These are phyloP conservation scores for Psilocybe mexicana DNA, from an alignment of 1,284 basidiomycete species.

Conservation along the genomic window DNA sequence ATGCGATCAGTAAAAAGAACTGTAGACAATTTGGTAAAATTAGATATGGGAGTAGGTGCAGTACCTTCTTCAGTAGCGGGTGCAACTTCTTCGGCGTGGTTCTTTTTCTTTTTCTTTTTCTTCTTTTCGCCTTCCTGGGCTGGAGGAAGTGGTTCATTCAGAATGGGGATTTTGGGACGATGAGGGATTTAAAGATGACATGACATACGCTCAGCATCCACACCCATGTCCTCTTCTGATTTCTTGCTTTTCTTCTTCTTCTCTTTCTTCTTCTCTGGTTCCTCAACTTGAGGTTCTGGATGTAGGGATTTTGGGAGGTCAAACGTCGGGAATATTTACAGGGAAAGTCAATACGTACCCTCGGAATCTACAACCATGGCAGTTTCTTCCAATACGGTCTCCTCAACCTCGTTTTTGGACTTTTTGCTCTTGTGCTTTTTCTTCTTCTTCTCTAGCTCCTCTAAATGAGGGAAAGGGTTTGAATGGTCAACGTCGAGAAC, in stretches of 20 bases:
- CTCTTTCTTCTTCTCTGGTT: neutral
- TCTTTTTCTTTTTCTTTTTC: constrained; percentile 23
- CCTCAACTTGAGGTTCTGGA: too few species aligned
- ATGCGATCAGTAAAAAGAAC: too few species aligned
- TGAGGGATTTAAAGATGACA: neutral
- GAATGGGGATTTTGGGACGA: neutral
- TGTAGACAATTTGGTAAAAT: too few species aligned
- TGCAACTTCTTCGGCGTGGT: constrained; percentile 13
- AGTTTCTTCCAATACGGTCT: neutral
- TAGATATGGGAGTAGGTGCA: too few species aligned
- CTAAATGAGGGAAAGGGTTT: neutral
- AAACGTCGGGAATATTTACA: neutral
- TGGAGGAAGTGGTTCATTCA: neutral
- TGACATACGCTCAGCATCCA: constrained; percentile 24
- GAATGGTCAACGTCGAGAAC: neutral
- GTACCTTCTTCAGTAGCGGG: constrained; percentile 2
- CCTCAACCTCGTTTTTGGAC: constrained; percentile 11
- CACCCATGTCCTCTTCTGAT: constrained; percentile 12
- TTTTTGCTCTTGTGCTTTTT: constrained; percentile 23
- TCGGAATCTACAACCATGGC: constrained; percentile 21
- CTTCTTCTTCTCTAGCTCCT: constrained; percentile 16
- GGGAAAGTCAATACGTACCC: constrained; percentile 14
- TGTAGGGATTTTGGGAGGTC: too few species aligned
- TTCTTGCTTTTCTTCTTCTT: neutral
- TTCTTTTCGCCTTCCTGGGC: constrained; percentile 16